Evolutionary conservation across 106 monocot genomes (phyloP).

Genomic region (Acorus gramineus): DNA sequence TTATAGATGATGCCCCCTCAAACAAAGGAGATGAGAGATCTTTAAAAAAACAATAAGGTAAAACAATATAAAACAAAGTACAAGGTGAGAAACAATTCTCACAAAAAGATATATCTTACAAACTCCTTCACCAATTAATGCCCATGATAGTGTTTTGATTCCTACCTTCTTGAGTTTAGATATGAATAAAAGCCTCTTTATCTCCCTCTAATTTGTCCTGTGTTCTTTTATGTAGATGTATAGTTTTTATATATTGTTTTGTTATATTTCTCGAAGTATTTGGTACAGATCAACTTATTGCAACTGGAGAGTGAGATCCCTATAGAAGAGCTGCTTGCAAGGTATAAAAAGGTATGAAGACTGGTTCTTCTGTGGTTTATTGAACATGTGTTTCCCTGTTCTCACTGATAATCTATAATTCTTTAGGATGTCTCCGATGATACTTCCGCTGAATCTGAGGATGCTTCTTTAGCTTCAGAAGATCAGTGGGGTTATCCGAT

Average conservation of each 20-base stretch:
- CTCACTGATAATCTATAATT: background rate
- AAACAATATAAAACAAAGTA: no score
- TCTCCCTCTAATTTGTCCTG: background rate
- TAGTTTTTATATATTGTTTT: background rate
- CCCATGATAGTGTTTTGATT: no score
- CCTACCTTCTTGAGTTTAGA: no score
- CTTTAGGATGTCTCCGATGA: conserved; percentile 52
- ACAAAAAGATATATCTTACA: no score
- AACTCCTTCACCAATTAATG: no score
- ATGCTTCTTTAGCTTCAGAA: conserved; percentile 40
- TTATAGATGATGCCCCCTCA: no score
- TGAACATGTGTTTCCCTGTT: background rate
- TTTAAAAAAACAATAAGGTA: no score
- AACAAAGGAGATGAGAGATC: no score
- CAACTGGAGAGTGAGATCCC: conserved; percentile 84
- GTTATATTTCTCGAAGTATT: background rate
- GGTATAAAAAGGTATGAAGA: conserved; percentile 75
- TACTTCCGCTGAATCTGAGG: conserved; percentile 27
- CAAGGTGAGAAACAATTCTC: no score
- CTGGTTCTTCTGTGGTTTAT: background rate
- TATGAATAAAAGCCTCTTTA: no score
- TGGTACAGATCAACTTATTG: conserved; percentile 58
- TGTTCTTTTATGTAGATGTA: background rate
- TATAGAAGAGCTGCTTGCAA: conserved; percentile 79
- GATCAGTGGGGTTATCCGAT: conserved; percentile 16